Evolutionary conservation across 2,329 filamentous ascomycete species (phyloP), one percentile per base, ranked within the genome.

Genomic region (Fusarium secorum): DNA sequence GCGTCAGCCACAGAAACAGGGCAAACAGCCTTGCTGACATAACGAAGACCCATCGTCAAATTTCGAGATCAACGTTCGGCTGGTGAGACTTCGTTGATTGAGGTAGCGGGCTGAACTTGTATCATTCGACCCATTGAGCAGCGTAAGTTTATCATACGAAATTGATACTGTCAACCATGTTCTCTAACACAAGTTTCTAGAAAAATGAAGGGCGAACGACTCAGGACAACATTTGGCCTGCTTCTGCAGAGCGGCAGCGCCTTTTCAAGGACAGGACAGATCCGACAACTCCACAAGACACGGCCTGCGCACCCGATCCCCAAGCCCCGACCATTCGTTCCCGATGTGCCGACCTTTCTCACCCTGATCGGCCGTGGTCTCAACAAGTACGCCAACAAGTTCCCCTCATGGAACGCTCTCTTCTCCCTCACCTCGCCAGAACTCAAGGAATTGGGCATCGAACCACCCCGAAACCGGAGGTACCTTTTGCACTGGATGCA

Each of bases 401-500:
- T 99, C 75, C 90, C 93, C 5, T 91, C 92, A 15, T 98, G 96
- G 96, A 92, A 96, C 57, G 89, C 93, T 10, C 89, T 99, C 48
- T 98, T 98, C 86, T 90, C 90, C 48, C 86, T 96, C 71, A 90
- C 89, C 26, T 94, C 93, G 22, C 80, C 86, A 46, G 90, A 98
- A 81, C 86, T 99, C 72, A 90, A 90, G 72, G 91, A 95, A 75
- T 86, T 96, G 22, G 95, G 96, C 60, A 87, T 98, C 69, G 95
- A 98, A 79, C 94, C 94, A 18, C 88, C 95, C 22, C 91, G 95
- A 46, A 88, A 89, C 72, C 88, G 96, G 68, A 87, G 91, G 62
- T 99, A 98, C 78, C 87, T 99, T 20, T 84, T 98, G 51, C 89
- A 91, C 71, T 98, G 95, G 93, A 89, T 94, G 74, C 90, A 97